A percentile compares a stretch with the other conserved stretches of the same genome.
phyloP scores from a whole-genome alignment of 164 flowering plant genomes.

The Sedum album region DNA sequence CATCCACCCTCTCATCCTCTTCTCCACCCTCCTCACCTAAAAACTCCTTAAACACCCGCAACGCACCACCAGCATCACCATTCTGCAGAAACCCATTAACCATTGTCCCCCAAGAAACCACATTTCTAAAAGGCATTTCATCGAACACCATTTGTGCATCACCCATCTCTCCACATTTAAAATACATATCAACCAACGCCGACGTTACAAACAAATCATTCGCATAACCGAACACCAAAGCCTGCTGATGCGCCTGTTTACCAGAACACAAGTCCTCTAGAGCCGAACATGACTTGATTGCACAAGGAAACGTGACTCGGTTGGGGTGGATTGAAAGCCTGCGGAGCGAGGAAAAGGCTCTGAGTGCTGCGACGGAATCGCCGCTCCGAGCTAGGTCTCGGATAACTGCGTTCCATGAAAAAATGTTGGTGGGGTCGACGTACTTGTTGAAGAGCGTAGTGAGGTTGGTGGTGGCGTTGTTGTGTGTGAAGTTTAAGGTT shows the following conservation, averaged over 20 bases:
- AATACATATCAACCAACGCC: conserved; percentile 74
- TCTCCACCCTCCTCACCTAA: conserved; percentile 38
- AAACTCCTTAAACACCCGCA: conserved; percentile 53
- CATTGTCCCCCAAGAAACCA: conserved; percentile 78
- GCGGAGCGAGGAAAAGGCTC: conserved; percentile 64
- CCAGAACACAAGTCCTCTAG: conserved; percentile 47
- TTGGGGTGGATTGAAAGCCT: conserved; percentile 46
- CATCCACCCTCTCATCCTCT: conserved; percentile 30
- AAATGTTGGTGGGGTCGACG: conserved; percentile 47
- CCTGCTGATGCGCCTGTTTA: conserved; percentile 65
- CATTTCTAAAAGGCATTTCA: conserved; percentile 49
- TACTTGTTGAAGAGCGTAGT: conserved; percentile 44
- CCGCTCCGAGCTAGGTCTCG: conserved; percentile 71
- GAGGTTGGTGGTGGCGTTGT: conserved; percentile 28
- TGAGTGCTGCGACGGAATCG: conserved; percentile 58
- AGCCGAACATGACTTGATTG: conserved; percentile 72
- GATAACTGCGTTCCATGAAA: conserved; percentile 75
- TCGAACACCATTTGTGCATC: conserved; percentile 68
- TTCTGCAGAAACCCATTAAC: conserved; percentile 60
- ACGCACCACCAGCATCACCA: conserved; percentile 31
- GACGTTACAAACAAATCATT: conserved; percentile 66
- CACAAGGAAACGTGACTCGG: conserved; percentile 64
- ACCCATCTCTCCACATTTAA: conserved; percentile 47
- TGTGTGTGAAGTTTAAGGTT: not conserved
- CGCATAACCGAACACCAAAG: conserved; percentile 50